A percentile compares a stretch with the other conserved stretches of the same genome.
These are phyloP conservation scores for Carex arenaria DNA, from an alignment of 202 grass and related monocot species.

Conservation along the genomic window DNA sequence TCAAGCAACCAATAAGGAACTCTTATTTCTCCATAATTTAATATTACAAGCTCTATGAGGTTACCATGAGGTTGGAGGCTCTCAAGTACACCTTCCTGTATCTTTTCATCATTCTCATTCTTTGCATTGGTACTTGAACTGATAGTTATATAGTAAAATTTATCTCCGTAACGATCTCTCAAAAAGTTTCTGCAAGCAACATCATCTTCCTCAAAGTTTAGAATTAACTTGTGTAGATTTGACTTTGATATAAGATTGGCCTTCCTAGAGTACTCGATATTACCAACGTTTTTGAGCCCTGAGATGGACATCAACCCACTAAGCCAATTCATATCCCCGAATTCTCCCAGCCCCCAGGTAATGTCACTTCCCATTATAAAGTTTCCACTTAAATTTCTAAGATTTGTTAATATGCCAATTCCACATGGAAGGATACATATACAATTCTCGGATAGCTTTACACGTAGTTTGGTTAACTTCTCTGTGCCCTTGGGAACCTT, in stretches of 20 bases:
- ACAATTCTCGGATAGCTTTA: background rate
- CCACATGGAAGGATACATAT: background rate
- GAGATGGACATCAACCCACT: background rate
- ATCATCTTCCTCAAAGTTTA: background rate
- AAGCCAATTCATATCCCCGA: background rate
- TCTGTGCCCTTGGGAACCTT: background rate
- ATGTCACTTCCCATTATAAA: background rate
- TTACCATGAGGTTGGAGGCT: background rate
- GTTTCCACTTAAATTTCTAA: background rate
- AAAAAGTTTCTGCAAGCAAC: background rate
- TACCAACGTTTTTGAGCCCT: background rate
- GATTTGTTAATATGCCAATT: background rate
- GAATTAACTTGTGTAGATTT: background rate
- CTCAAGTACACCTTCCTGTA: background rate
- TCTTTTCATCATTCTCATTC: background rate
- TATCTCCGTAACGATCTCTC: no score
- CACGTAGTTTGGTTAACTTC: background rate
- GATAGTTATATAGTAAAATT: background rate
- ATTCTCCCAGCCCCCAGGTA: background rate
- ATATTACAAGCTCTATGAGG: background rate
- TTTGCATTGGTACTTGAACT: background rate
- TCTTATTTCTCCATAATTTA: background rate
- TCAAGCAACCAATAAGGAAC: background rate
- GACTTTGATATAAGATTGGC: background rate
- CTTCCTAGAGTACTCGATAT: background rate